phyloP scores from a whole-genome alignment of 192 early-diverging fungal species.

The Linnemannia elongata region DNA sequence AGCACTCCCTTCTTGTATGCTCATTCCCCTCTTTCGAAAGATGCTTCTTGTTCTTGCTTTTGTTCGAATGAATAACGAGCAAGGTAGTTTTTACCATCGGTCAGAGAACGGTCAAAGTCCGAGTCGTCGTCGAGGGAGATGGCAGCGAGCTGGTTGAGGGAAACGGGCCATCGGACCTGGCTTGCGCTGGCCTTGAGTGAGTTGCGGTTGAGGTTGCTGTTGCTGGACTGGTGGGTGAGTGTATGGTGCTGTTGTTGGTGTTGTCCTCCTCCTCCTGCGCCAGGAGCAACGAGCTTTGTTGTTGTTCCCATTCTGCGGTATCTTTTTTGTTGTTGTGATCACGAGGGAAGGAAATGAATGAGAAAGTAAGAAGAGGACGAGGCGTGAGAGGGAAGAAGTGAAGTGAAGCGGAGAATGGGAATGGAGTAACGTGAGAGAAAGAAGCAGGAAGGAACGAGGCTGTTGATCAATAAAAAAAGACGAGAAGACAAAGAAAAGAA shows the following conservation, averaged over 20 bases:
- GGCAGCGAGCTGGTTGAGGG: conserved; percentile 54
- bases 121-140: conserved; percentile 56
- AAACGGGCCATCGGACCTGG: conserved; percentile 51
- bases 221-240: neutral
- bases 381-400: neutral
- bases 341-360: neutral
- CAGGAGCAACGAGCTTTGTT: neutral
- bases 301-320: neutral
- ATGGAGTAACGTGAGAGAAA: neutral
- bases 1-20: no score
- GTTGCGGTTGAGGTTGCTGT: conserved; percentile 4
- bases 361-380: neutral
- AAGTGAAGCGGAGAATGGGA: neutral
- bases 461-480: neutral
- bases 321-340: neutral
- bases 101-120: conserved; percentile 50
- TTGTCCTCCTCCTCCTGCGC: neutral
- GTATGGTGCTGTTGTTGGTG: neutral
- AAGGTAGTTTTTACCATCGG: conserved; percentile 42
- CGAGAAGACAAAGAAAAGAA: neutral
- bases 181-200: conserved; percentile 29
- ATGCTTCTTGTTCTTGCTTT: neutral
- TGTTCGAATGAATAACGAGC: neutral
- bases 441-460: neutral
- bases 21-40: neutral